Evolutionary conservation across 768 basidiomycete genomes (phyloP), one percentile per base, ranked within the genome.

Genomic region (Epithele typhae): DNA sequence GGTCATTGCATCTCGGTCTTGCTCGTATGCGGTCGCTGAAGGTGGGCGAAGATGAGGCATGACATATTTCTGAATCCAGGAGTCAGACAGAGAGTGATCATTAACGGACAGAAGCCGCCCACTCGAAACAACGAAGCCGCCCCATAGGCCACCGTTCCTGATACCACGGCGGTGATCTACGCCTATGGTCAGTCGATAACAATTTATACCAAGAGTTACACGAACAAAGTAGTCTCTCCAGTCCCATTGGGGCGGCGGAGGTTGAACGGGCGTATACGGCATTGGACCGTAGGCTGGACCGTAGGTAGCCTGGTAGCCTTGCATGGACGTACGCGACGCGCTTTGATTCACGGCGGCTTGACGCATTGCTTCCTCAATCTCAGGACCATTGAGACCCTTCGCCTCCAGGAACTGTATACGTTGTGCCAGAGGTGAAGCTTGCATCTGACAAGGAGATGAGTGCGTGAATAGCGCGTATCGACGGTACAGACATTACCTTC

Each of bases 171-270:
- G 63, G 94, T 91, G 58, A 99, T 94, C 94, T 97, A 60, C n/a
- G n/a, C n/a, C n/a, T n/a, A 7, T 6, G 17, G 25, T 12, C 40
- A 17, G 12, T 17, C 32, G 21, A 44, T 35, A 54, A 48, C 50
- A 59, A 59, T 65, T 50, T 55, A 19, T 55, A 62, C 55, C 59
- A 54, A 40, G 44, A 40, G 8, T 18, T 14, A 37, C 33, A 71
- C 89, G 60, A 61, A 94, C 93, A 64, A 98, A 99, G 65, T 95
- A 92, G 68, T 99, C 96, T 48, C 94, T 75, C 96, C 96, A 99
- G 64, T 98, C 95, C 79, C 89, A 82, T 48, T 70, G 73, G 8
- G 77, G 80, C 19, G 68, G 59, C 21, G 66, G 67, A 14, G 73
- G 73, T 52, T 76, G 66, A 23, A 62, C 60, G 41, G 52, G 42